Percentiles rank a stretch among this genome's conserved stretches.
phyloP scores from a whole-genome alignment of 257 asterid species.

The Solanum neorickii region DNA sequence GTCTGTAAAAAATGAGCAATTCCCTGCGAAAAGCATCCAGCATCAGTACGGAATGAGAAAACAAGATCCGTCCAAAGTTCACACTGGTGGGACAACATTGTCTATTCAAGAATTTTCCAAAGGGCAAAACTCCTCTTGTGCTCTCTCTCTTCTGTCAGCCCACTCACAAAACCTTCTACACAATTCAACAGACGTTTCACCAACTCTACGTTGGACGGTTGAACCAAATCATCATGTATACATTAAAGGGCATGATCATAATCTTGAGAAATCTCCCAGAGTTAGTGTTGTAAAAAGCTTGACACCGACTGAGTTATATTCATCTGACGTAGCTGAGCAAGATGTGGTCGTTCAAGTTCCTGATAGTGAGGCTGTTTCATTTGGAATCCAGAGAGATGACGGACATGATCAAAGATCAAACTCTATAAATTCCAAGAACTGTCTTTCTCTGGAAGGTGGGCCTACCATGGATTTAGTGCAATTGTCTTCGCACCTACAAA shows the following conservation, averaged over 20 bases:
- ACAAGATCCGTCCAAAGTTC: slow-evolving; percentile 9
- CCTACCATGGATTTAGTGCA: slow-evolving; percentile 37
- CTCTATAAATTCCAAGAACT: background rate
- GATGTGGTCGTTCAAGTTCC: background rate
- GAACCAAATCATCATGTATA: background rate
- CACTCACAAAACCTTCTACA: slow-evolving; percentile 15
- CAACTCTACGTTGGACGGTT: slow-evolving; percentile 2
- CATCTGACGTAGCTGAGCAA: background rate
- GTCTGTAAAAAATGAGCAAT: slow-evolving; percentile 1
- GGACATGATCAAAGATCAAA: slow-evolving; percentile 1
- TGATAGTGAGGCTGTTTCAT: background rate
- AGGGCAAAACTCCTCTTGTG: slow-evolving; percentile 27
- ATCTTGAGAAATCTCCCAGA: background rate
- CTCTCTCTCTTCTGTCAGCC: slow-evolving; percentile 89
- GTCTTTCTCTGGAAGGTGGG: slow-evolving; percentile 7
- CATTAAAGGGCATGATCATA: background rate
- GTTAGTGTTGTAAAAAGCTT: background rate
- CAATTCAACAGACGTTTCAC: slow-evolving; percentile 9
- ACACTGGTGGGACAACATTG: background rate
- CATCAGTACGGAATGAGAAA: slow-evolving; percentile 5
- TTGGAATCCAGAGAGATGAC: background rate
- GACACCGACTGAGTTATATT: background rate
- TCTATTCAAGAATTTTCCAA: slow-evolving; percentile 11
- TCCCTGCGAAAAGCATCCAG: background rate
- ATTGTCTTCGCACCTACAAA: slow-evolving; percentile 45